A percentile compares a stretch with the other conserved stretches of the same genome.
Evolutionary conservation across 805 yeast genomes (phyloP).

Genomic region (Lipomyces japonicus): DNA sequence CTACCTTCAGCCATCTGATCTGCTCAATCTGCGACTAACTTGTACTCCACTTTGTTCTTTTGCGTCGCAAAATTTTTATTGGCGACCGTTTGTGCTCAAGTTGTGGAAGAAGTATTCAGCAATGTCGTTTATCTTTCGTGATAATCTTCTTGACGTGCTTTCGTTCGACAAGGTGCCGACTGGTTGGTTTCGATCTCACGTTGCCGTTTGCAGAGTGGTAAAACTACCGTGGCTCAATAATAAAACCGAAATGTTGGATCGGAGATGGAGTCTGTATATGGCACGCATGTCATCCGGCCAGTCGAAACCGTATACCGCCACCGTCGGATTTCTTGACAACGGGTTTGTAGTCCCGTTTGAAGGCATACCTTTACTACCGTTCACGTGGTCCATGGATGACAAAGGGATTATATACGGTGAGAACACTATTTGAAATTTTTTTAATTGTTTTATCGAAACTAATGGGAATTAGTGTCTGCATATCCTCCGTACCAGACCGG

Average conservation of each 20-base stretch:
- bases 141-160: no score
- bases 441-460: background rate
- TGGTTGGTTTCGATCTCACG: conserved; percentile 11
- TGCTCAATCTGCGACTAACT: no score
- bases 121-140: no score
- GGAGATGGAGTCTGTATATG: conserved; percentile 1
- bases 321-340: background rate
- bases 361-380: background rate
- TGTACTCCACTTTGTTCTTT: no score
- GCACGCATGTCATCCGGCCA: background rate
- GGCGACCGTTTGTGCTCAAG: no score
- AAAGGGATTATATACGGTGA: background rate
- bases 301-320: background rate
- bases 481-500: conserved; percentile 3
- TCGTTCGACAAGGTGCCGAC: conserved; percentile 2
- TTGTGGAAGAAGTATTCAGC: no score
- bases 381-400: background rate
- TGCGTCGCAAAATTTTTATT: no score
- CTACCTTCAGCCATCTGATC: no score
- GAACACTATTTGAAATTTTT: background rate
- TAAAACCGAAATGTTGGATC: background rate
- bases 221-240: conserved; percentile 7
- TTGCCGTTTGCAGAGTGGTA: conserved; percentile 5
- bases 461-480: conserved; percentile 1
- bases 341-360: background rate